A percentile compares a stretch with the other conserved stretches of the same genome.
Conservation (phyloP, 2,329 filamentous ascomycete genomes). For the Penicillium sp. region DNA sequence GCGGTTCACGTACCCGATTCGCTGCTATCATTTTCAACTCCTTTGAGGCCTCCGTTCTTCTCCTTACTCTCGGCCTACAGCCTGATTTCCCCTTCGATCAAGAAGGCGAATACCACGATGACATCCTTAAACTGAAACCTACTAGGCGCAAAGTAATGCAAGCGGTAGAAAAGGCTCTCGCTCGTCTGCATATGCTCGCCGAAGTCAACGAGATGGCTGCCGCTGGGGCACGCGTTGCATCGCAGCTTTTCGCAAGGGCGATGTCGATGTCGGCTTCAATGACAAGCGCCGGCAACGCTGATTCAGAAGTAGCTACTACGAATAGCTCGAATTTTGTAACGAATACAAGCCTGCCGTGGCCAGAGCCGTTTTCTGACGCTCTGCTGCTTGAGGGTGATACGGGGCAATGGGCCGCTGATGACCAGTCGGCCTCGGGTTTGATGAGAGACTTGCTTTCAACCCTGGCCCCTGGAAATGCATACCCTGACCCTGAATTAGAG, state of each 20-base stretch:
- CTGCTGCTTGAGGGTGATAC: constrained; percentile 1
- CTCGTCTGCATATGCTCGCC: constrained; percentile 16
- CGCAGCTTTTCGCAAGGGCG: constrained; percentile 13
- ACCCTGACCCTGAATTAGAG: too few species aligned
- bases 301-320: neutral
- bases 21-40: constrained; percentile 5
- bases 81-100: constrained; percentile 3
- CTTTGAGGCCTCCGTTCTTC: neutral
- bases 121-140: neutral
- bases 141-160: neutral
- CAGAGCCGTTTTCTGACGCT: neutral
- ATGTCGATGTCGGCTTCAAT: neutral
- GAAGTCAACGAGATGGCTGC: constrained; percentile 15
- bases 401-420: neutral
- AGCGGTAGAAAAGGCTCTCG: constrained; percentile 12
- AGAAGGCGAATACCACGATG: neutral
- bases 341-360: neutral
- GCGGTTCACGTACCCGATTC: constrained; percentile 6
- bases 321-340: neutral
- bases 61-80: neutral
- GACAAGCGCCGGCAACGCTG: neutral
- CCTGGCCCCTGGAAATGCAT: too few species aligned
- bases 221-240: constrained; percentile 9
- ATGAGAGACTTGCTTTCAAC: too few species aligned
- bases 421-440: too few species aligned